Conservation (phyloP, 2,329 filamentous ascomycete species). For the Venturia pyrina region DNA sequence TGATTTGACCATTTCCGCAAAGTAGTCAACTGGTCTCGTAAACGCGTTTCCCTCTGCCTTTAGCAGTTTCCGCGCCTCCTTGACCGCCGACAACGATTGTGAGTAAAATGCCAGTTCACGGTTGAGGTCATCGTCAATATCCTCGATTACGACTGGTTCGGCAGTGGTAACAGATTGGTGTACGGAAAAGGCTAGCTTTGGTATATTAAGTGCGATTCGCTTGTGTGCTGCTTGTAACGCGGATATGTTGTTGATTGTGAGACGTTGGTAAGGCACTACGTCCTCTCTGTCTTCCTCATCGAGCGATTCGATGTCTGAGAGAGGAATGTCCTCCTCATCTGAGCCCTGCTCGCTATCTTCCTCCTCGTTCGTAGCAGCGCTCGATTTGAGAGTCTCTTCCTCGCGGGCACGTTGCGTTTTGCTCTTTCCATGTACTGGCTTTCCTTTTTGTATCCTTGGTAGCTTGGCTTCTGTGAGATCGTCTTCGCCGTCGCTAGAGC, state of each 20-base stretch:
- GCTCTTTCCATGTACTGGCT: neutral
- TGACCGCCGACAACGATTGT: slow-evolving; percentile 72
- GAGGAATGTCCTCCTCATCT: slow-evolving; percentile 77
- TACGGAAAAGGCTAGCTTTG: slow-evolving; percentile 66
- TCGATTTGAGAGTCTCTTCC: neutral
- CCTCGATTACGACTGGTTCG: slow-evolving; percentile 61
- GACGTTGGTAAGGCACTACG: slow-evolving; percentile 77
- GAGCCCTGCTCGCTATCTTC: slow-evolving; percentile 47
- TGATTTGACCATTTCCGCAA: slow-evolving; percentile 97
- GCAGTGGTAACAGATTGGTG: slow-evolving; percentile 68
- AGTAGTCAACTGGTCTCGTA: slow-evolving; percentile 85
- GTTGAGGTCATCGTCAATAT: slow-evolving; percentile 83
- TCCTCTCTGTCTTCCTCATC: slow-evolving; percentile 77
- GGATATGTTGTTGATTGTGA: slow-evolving; percentile 94
- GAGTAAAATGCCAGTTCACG: slow-evolving; percentile 91
- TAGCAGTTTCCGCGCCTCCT: slow-evolving; percentile 61
- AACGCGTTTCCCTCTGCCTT: slow-evolving; percentile 79
- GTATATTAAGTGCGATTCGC: slow-evolving; percentile 63
- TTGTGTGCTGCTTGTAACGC: slow-evolving; percentile 73
- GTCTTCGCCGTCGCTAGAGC: slow-evolving; percentile 11
- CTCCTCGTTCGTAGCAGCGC: slow-evolving; percentile 14
- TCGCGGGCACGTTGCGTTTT: slow-evolving; percentile 3
- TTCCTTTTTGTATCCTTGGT: neutral
- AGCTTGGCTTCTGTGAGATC: slow-evolving; percentile 4
- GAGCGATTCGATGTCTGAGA: slow-evolving; percentile 74